Percentiles rank a stretch among this genome's conserved stretches.
Evolutionary conservation across 768 basidiomycete genomes (phyloP).

Genomic region (Gloeophyllum trabeum): DNA sequence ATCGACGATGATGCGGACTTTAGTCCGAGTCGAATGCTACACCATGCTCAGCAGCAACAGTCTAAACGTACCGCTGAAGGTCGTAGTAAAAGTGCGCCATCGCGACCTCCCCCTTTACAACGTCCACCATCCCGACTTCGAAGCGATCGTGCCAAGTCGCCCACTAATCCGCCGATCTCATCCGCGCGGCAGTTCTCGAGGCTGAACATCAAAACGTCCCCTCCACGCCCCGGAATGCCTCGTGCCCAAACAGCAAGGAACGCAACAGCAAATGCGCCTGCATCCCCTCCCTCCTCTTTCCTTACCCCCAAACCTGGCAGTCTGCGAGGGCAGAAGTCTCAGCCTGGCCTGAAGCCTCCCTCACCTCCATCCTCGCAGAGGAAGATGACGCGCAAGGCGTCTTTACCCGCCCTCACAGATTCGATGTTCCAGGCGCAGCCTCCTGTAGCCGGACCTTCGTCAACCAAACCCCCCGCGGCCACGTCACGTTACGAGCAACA

Average conservation of each 20-base stretch:
- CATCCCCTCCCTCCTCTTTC: conserved; percentile 39
- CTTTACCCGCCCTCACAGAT: conserved; percentile 65
- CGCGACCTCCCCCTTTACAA: conserved; percentile 29
- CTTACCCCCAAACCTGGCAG: conserved; percentile 61
- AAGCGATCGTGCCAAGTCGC: conserved; percentile 62
- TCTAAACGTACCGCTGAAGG: conserved; percentile 20
- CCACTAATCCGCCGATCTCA: conserved; percentile 56
- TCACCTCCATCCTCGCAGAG: conserved; percentile 55
- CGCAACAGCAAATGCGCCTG: conserved; percentile 39
- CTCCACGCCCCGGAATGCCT: conserved; percentile 38
- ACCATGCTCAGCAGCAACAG: conserved; percentile 33
- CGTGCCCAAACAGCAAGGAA: conserved; percentile 55
- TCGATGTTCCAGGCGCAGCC: conserved; percentile 26
- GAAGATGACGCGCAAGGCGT: conserved; percentile 65
- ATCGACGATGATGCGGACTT: conserved; percentile 78
- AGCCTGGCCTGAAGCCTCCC: conserved; percentile 69
- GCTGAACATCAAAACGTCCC: conserved; percentile 58
- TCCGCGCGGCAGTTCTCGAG: conserved; percentile 60
- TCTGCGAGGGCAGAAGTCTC: conserved; percentile 77
- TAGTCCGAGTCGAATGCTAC: conserved; percentile 62
- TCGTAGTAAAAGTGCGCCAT: conserved; percentile 52
- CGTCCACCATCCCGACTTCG: conserved; percentile 58
- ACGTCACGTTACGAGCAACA: conserved; percentile 59
- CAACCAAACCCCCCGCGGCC: conserved; percentile 21
- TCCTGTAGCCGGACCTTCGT: conserved; percentile 45